Percentiles rank a stretch among this genome's conserved stretches.
Conservation (phyloP, 768 basidiomycete genomes). For the Daedalea quercina region DNA sequence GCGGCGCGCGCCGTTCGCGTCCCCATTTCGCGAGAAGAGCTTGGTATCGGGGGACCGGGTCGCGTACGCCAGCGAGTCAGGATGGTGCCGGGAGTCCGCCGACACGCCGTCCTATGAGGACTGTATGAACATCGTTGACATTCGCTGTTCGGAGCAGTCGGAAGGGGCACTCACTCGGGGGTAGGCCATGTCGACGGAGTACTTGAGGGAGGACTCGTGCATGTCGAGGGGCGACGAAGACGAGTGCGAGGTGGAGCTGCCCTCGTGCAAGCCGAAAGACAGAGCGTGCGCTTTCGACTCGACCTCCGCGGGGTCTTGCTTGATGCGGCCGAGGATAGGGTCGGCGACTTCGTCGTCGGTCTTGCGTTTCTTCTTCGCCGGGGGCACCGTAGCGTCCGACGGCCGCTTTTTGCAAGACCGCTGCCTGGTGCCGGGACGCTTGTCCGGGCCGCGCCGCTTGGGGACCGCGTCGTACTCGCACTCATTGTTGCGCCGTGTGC, state of each 20-base stretch:
- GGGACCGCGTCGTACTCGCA: conserved; percentile 79
- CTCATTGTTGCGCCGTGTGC: conserved; percentile 66
- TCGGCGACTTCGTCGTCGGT: conserved; percentile 18
- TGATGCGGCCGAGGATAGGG: conserved; percentile 25
- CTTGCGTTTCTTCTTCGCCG: conserved; percentile 28
- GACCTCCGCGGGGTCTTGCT: conserved; percentile 30
- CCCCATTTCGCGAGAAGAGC: background rate
- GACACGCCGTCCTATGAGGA: conserved; percentile 22
- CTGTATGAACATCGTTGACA: conserved; percentile 25
- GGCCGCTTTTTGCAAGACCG: conserved; percentile 81
- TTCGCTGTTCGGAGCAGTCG: conserved; percentile 10
- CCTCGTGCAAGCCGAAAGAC: conserved; percentile 14
- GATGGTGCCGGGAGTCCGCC: conserved; percentile 16
- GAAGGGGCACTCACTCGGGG: conserved; percentile 21
- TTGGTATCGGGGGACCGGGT: background rate
- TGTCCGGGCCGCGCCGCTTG: conserved; percentile 82
- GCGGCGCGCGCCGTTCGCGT: conserved; percentile 11
- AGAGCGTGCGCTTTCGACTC: conserved; percentile 10
- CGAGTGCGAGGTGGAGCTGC: conserved; percentile 14
- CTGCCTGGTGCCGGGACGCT: conserved; percentile 77
- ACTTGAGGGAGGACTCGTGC: conserved; percentile 15
- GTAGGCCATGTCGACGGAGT: conserved; percentile 21
- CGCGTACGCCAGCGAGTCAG: background rate
- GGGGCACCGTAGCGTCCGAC: conserved; percentile 24
- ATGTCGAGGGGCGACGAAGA: conserved; percentile 19